Evolutionary conservation across 2,329 filamentous ascomycete species (phyloP).

Genomic region (Curvularia sp.): DNA sequence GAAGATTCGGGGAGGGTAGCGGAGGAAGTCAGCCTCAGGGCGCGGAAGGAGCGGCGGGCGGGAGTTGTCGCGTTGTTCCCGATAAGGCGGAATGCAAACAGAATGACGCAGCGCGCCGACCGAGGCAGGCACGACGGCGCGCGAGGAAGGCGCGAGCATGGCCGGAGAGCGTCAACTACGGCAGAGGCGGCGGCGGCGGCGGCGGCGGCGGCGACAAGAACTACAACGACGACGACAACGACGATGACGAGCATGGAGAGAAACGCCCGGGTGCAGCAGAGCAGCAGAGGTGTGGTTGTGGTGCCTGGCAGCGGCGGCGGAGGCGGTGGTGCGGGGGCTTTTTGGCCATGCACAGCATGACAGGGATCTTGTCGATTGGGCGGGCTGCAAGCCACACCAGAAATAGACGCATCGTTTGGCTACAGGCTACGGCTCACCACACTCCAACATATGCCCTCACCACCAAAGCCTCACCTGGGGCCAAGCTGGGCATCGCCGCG

Average conservation of each 20-base stretch:
- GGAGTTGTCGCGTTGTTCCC: constrained; percentile 27
- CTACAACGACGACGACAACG: background rate
- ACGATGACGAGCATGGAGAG: constrained; percentile 10
- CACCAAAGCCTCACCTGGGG: constrained; percentile 25
- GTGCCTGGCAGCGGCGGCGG: constrained; percentile 29
- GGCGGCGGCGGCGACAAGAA: background rate
- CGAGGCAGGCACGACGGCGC: constrained; percentile 27
- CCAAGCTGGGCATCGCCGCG: constrained; percentile 35
- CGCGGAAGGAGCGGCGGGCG: constrained; percentile 17
- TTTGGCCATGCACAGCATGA: constrained; percentile 35
- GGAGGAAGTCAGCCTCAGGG: constrained; percentile 14
- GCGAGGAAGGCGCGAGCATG: constrained; percentile 26
- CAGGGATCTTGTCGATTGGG: constrained; percentile 45
- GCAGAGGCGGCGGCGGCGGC: constrained; percentile 6
- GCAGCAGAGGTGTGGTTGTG: constrained; percentile 20
- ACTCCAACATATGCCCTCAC: constrained; percentile 32
- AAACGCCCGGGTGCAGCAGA: constrained; percentile 32
- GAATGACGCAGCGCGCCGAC: constrained; percentile 16
- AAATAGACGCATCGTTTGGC: constrained; percentile 47
- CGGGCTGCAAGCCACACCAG: constrained; percentile 51
- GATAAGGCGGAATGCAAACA: constrained; percentile 28
- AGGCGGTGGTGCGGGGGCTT: constrained; percentile 35
- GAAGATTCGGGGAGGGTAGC: background rate
- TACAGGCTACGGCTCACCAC: constrained; percentile 44
- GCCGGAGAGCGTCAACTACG: no score